These are phyloP conservation scores for Mortierella alpina DNA, from an alignment of 192 early-diverging fungal species.

Conservation along the genomic window DNA sequence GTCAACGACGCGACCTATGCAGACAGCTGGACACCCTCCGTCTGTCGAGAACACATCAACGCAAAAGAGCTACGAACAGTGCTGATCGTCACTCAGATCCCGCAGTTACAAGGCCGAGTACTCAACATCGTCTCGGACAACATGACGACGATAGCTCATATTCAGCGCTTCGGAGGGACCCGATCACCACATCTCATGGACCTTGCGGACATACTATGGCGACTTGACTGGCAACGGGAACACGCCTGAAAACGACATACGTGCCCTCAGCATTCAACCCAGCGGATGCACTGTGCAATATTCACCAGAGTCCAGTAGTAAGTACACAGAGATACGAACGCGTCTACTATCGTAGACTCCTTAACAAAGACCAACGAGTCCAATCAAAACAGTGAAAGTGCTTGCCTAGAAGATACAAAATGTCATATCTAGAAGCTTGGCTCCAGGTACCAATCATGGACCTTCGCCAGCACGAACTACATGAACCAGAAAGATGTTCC, in stretches of 20 bases:
- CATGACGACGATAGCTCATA: slow-evolving; percentile 19
- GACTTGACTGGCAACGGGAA: slow-evolving; percentile 6
- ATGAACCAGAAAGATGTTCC: too few relatives aligned
- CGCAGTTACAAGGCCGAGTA: neutral
- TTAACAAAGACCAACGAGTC: too few relatives aligned
- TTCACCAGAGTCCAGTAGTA: too few relatives aligned
- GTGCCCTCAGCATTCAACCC: slow-evolving; percentile 22
- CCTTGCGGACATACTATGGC: slow-evolving; percentile 1
- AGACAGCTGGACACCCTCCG: slow-evolving; percentile 9
- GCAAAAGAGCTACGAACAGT: slow-evolving; percentile 21
- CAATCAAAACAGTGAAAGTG: too few relatives aligned
- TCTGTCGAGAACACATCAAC: slow-evolving; percentile 19
- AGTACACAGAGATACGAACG: too few relatives aligned
- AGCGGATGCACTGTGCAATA: too few relatives aligned
- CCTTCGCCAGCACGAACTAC: too few relatives aligned
- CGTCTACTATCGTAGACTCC: too few relatives aligned
- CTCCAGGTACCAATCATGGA: too few relatives aligned
- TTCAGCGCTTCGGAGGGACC: slow-evolving; percentile 18
- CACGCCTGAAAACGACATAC: neutral
- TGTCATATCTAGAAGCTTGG: too few relatives aligned
- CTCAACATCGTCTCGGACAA: slow-evolving; percentile 29
- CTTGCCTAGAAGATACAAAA: too few relatives aligned
- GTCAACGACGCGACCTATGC: slow-evolving; percentile 11
- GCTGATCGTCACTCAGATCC: neutral
- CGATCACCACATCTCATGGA: slow-evolving; percentile 16